Base-by-base conservation (phyloP, 352 stramenopile species). In the Pythium chondricola region DNA sequence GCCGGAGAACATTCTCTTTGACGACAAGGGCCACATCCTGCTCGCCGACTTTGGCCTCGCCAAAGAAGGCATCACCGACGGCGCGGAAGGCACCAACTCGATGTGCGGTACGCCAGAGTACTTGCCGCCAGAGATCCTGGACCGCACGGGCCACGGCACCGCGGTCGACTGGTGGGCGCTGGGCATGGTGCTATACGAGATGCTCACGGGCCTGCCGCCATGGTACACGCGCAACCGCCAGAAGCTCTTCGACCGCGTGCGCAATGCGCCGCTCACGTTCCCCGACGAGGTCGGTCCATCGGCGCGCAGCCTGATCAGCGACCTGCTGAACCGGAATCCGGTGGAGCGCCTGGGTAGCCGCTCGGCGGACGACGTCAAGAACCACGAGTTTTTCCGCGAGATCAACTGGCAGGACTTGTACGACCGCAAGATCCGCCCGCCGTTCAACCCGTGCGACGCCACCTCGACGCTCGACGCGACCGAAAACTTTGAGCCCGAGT, bases 141-240 rank as follows among this genome's bases (percentile, higher is more conserved):
- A 89, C 65, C 78, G 84, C 39, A 74, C 89, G 32, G 86, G 84
- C 32, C 84, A 97, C 64, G 89, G 89, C 52, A 96, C 83, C 6
- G 82, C 84, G 16, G 87, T 96, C 11, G 89, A 97, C 64, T 97
- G 88, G 86, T 97, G 89, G 89, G 84, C 84, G 13, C 77, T 97
- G 20, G 89, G 82, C 32, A 91, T 91, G 76, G 77, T 98, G 48
- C 67, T 97, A 13, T 97, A 96, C 69, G 88, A 97, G 56, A 96
- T 98, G 88, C 74, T 97, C 26, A 97, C 83, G 55, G 88, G 88
- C 0, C 66, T 96, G 32, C 86, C 86, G 13, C 88, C 84, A 14
- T 96, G 88, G 88, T 97, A 97, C 78, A 97, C 85, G 48, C 85
- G 86, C 61, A 93, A 97, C 71, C 80, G 86, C 38, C 82, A 96